A percentile compares a stretch with the other conserved stretches of the same genome.
phyloP scores from a whole-genome alignment of 257 asterid genomes.

The Eustoma russellianum region DNA sequence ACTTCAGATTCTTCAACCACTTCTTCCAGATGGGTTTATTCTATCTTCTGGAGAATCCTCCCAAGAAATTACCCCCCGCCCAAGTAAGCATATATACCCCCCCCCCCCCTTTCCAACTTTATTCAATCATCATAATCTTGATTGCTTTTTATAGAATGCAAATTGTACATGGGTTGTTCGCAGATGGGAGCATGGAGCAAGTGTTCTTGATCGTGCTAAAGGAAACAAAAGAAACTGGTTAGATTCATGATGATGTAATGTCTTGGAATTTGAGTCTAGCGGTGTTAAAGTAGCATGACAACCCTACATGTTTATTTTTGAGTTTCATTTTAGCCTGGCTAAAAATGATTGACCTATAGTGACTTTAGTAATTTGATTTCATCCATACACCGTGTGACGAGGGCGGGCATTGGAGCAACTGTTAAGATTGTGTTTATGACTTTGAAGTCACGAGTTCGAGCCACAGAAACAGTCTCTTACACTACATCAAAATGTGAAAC shows the following conservation, averaged over 20 bases:
- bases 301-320: neutral
- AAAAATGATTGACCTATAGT: too few relatives aligned
- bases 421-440: too few relatives aligned
- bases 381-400: too few relatives aligned
- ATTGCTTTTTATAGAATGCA: too few relatives aligned
- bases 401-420: too few relatives aligned
- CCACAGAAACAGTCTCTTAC: too few relatives aligned
- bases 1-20: constrained; percentile 23
- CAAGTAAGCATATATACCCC: constrained; percentile 34
- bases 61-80: constrained; percentile 90
- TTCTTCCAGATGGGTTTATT: constrained; percentile 63
- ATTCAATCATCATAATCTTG: too few relatives aligned
- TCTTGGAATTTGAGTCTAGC: too few relatives aligned
- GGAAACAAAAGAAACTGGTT: constrained; percentile 81
- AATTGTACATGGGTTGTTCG: constrained; percentile 2
- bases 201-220: constrained; percentile 53
- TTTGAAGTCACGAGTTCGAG: too few relatives aligned
- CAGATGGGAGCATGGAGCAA: constrained; percentile 80
- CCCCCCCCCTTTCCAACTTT: too few relatives aligned
- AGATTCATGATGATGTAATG: neutral
- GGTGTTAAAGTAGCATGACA: neutral
- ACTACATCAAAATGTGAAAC: too few relatives aligned
- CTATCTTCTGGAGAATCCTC: constrained; percentile 77
- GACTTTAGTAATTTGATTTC: too few relatives aligned
- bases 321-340: neutral